A percentile compares a stretch with the other conserved stretches of the same genome.
Evolutionary conservation across 768 basidiomycete species (phyloP).

Genomic region (Scleroderma citrinum): DNA sequence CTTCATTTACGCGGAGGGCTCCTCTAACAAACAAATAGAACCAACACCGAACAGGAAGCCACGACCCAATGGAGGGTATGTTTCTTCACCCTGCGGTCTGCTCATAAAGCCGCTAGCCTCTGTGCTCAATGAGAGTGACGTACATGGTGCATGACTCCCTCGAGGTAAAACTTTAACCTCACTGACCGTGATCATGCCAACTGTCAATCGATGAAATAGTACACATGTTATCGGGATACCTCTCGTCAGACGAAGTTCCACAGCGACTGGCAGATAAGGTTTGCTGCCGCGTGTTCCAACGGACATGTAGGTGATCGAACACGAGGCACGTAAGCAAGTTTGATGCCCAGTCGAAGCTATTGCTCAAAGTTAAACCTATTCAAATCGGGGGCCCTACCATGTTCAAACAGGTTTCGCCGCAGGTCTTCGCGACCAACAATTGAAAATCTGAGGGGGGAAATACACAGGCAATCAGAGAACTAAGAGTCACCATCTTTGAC

Average conservation of each 20-base stretch:
- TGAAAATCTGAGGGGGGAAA: background rate
- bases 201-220: conserved; percentile 6
- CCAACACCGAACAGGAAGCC: background rate
- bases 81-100: background rate
- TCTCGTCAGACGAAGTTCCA: background rate
- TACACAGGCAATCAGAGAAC: background rate
- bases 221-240: conserved; percentile 1
- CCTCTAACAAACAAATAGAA: background rate
- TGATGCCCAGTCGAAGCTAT: background rate
- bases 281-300: conserved; percentile 2
- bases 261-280: background rate
- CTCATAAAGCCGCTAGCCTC: conserved; percentile 2
- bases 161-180: conserved; percentile 21
- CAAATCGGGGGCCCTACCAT: background rate
- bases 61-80: background rate
- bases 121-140: conserved; percentile 22
- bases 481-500: background rate
- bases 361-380: background rate
- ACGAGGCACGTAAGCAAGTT: background rate
- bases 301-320: conserved; percentile 5
- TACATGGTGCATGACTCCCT: conserved; percentile 17
- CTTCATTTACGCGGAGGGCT: background rate
- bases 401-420: background rate
- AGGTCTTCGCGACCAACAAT: background rate
- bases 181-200: conserved; percentile 5